Evolutionary conservation across 441 rosid species (phyloP), one percentile per base, ranked within the genome.

Genomic region (Gossypium lobatum): DNA sequence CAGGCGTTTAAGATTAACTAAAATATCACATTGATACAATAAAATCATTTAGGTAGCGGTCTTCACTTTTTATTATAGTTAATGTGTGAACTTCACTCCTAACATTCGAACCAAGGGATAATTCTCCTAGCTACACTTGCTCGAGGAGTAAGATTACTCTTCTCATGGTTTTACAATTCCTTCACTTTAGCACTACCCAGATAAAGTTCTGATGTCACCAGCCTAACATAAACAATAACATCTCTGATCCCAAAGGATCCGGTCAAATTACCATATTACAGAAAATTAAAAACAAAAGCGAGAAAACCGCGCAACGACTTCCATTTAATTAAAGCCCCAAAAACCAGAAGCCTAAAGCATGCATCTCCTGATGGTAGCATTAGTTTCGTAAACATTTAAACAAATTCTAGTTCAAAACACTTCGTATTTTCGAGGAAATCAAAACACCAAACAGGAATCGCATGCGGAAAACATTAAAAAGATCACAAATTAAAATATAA

Each of bases 371-470:
- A 21, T 61, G 48, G 64, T 25, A 25, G 26, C 68, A 60, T 25
- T 48, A 18, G 16, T 46, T 48, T 61, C 55, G 16, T 69, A 31
- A 16, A 26, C 46, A 31, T 28, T 46, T 3, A 26, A 18, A 72
- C 21, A 26, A 16, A 9, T 46, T 61, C 63, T 31, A 72, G 64
- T 65, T 71, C 62, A 59, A 31, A 73, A n/a, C 21, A 37, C 10
- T 45, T 69, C 72, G 55, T 57, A 63, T 53, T 74, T 28, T 17
- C 17, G 17, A n/a, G 37, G 39, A 77, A 39, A 73, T 14, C 23
- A 45, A 37, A 64, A 73, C 58, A 10, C 57, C 64, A 20, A 75
- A 45, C 18, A 42, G 54, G 9, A 59, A 20, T 23, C 4, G 48
- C 13, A 52, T 16, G 71, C 18, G 61, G 53, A 46, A 26, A 57